Evolutionary conservation across 345 rosid genomes (phyloP), one percentile per base, ranked within the genome.

Genomic region (Theobroma cacao): DNA sequence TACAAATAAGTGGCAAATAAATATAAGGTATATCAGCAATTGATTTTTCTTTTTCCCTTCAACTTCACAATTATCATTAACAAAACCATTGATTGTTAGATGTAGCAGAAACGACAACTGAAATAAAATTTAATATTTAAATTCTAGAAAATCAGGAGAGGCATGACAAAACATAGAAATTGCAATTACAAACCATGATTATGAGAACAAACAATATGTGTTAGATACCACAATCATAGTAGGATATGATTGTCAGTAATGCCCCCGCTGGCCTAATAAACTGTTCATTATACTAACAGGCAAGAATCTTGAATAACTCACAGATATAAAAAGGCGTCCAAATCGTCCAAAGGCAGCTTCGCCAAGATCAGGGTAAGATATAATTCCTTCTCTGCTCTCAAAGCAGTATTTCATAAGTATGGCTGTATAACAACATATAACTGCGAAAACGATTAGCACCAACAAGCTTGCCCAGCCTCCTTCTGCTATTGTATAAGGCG

Each of bases 271-370:
- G 38, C 48, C 20, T 38, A 31, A 75, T 45, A 71, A 70, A 30
- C n/a, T 4, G 30, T 15, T 34, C 34, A 76, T 22, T 60, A 45
- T 33, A 59, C 69, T 77, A 24, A 36, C 2, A 55, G 28, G 30
- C 20, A 53, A 52, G 36, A 47, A 58, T 41, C 11, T 40, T 64
- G 30, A 28, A 70, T 38, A 77, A 87, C 97, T 88, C 80, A 93
- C 99, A 71, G 95, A 90, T 63, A 89, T 81, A 47, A 88, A 77
- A 79, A 94, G 88, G 30, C 98, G 97, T 74, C 99, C 99, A 45
- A 86, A 89, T 81, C 84, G 92, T 34, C 99, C 99, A 45, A 96
- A 96, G 61, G 99, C 97, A 59, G 97, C 99, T 88, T 96, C 91
- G 59, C 98, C 98, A 64, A 96, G 84, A 79, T 96, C 99, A 43